These are phyloP conservation scores for Pyrenophora seminiperda DNA, from an alignment of 2,329 filamentous ascomycete species.

Conservation along the genomic window DNA sequence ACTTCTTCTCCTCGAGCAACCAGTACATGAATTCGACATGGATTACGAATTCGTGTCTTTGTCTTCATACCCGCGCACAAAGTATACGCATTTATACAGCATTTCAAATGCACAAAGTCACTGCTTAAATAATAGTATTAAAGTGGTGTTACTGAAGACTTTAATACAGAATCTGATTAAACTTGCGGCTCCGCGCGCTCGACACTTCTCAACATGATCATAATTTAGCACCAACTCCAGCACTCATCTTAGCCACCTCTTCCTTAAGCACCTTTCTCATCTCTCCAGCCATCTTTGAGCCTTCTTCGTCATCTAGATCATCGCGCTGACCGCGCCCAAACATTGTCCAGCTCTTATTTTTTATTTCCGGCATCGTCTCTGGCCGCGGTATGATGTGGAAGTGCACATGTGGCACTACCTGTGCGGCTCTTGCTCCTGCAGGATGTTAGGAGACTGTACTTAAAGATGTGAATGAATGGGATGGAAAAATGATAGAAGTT, in stretches of 20 bases:
- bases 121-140: no score
- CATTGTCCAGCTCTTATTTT: constrained; percentile 75
- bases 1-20: no score
- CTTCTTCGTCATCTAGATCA: constrained; percentile 79
- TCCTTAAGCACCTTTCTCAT: constrained; percentile 49
- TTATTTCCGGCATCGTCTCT: constrained; percentile 56
- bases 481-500: background rate
- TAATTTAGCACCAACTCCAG: constrained; percentile 8
- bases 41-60: no score
- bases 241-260: constrained; percentile 40
- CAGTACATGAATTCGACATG: no score
- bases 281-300: constrained; percentile 61
- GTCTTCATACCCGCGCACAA: no score
- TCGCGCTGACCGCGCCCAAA: constrained; percentile 75
- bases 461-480: background rate
- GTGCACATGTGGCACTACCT: constrained; percentile 92
- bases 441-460: background rate
- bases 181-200: no score
- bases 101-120: no score
- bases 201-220: background rate
- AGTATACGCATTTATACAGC: no score
- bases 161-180: no score
- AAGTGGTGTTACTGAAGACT: no score
- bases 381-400: constrained; percentile 93
- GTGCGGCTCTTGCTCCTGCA: constrained; percentile 76